Conservation (phyloP, 1,139 yeast species). For the Debaryomyces coudertii region DNA sequence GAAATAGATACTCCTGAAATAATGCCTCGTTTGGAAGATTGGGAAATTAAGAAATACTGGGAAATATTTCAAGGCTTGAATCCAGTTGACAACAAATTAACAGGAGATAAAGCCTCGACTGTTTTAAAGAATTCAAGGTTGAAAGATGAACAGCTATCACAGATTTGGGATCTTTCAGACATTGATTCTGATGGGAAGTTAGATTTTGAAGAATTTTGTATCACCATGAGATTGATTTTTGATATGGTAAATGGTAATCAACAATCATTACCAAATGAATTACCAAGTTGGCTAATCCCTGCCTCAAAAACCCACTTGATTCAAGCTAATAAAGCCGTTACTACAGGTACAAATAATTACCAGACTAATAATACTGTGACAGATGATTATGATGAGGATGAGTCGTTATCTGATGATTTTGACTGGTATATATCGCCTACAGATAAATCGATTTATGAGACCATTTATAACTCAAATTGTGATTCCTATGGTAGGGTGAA, state of each 20-base stretch:
- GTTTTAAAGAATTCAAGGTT: conserved; percentile 89
- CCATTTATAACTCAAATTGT: conserved; percentile 72
- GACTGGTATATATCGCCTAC: conserved; percentile 97
- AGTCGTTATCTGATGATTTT: conserved; percentile 65
- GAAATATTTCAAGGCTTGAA: conserved; percentile 89
- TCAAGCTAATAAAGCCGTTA: conserved; percentile 74
- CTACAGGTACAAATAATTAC: conserved; percentile 29
- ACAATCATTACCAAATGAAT: conserved; percentile 61
- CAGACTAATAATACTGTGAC: conserved; percentile 28
- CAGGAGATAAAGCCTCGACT: conserved; percentile 84
- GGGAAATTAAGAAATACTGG: conserved; percentile 97
- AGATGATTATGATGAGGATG: conserved; percentile 58
- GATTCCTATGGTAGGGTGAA: conserved; percentile 84
- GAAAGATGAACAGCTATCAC: conserved; percentile 70
- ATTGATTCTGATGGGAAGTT: conserved; percentile 88
- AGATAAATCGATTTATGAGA: conserved; percentile 77
- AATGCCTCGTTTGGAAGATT: conserved; percentile 78
- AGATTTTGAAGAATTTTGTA: conserved; percentile 97
- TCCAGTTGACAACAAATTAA: conserved; percentile 75
- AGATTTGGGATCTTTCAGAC: conserved; percentile 91
- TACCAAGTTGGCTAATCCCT: conserved; percentile 93
- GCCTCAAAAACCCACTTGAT: conserved; percentile 83
- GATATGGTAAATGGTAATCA: conserved; percentile 83
- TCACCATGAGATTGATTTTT: conserved; percentile 92
- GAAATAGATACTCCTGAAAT: not conserved